Evolutionary conservation across 306 rosid species (phyloP).

Genomic region (Begonia fuchsioides): DNA sequence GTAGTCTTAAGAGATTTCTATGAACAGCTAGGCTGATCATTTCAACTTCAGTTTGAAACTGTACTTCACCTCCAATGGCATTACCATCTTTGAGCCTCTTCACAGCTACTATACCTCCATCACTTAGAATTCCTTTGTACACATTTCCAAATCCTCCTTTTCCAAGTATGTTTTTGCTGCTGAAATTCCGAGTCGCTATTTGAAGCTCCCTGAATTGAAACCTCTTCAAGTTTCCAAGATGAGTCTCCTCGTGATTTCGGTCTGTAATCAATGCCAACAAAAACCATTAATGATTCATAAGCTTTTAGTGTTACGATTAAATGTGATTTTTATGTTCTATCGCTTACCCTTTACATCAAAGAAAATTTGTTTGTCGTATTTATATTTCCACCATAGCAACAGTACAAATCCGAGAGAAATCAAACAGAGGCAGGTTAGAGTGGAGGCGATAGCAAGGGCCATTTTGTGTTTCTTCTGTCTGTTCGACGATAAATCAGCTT

Average conservation of each 20-base stretch:
- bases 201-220: conserved; percentile 80
- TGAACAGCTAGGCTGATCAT: conserved; percentile 95
- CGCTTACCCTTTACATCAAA: conserved; percentile 73
- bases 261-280: conserved; percentile 17
- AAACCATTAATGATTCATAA: not conserved
- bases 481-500: conserved; percentile 38
- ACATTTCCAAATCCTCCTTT: conserved; percentile 89
- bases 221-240: conserved; percentile 83
- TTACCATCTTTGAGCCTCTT: conserved; percentile 88
- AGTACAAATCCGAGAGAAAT: conserved; percentile 60
- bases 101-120: conserved; percentile 76
- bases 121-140: conserved; percentile 73
- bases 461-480: conserved; percentile 50
- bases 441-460: conserved; percentile 77
- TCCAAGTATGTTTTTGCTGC: conserved; percentile 75
- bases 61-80: conserved; percentile 71
- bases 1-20: conserved; percentile 65
- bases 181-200: conserved; percentile 75
- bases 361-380: conserved; percentile 53
- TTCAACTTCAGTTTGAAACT: conserved; percentile 95
- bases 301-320: no score
- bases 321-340: not conserved
- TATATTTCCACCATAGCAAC: conserved; percentile 73
- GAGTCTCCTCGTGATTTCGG: conserved; percentile 61
- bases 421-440: conserved; percentile 77